phyloP scores from a whole-genome alignment of 1,284 basidiomycete species.

The Ceratobasidium sp. region DNA sequence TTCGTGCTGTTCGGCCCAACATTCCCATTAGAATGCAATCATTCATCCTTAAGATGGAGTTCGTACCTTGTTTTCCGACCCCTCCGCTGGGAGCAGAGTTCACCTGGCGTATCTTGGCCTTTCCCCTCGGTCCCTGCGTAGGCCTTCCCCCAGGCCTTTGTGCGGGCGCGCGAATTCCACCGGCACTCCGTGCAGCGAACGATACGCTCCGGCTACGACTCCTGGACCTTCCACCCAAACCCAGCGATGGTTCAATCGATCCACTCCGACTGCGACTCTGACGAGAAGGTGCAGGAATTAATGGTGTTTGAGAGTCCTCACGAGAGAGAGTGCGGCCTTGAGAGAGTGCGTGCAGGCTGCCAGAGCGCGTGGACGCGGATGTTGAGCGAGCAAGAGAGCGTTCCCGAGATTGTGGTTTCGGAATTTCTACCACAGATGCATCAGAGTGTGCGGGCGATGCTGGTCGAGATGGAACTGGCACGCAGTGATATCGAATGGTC shows the following conservation, averaged over 20 bases:
- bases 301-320: neutral
- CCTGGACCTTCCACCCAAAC: neutral
- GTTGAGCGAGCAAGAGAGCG: slow-evolving; percentile 10
- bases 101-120: slow-evolving; percentile 4
- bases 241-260: slow-evolving; percentile 19
- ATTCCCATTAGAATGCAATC: neutral
- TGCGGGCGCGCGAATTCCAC: slow-evolving; percentile 27
- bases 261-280: slow-evolving; percentile 31
- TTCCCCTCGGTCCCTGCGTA: slow-evolving; percentile 11
- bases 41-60: neutral
- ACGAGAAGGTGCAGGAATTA: neutral
- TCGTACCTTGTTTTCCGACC: slow-evolving; percentile 20
- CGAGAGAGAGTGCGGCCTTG: slow-evolving; percentile 6
- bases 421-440: neutral
- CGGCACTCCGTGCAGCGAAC: slow-evolving; percentile 33
- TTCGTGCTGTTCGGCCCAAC: slow-evolving; percentile 3
- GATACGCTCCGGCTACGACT: slow-evolving; percentile 33
- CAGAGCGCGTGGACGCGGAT: slow-evolving; percentile 19
- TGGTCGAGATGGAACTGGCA: slow-evolving; percentile 12
- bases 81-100: slow-evolving; percentile 11
- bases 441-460: slow-evolving; percentile 18
- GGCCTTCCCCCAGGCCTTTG: slow-evolving; percentile 13
- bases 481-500: slow-evolving; percentile 22
- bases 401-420: slow-evolving; percentile 13
- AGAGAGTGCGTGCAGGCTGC: neutral